Evolutionary conservation across 140 eudicot genomes (phyloP), one percentile per base, ranked within the genome.

Genomic region (Eryngium alpinum): DNA sequence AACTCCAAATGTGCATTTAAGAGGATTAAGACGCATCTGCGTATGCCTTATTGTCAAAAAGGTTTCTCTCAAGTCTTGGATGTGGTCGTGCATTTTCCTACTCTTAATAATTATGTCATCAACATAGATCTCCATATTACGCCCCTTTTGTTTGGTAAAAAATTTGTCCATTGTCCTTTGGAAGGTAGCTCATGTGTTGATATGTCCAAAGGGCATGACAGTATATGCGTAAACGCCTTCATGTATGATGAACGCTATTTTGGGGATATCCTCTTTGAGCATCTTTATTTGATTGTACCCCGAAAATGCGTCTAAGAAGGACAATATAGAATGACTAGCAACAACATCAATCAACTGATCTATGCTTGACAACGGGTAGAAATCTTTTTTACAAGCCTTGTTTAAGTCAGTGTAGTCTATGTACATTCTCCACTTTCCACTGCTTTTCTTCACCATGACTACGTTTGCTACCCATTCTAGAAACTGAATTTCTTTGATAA

Each of bases 301-400:
- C 14, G 34, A n/a, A 17, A 65, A 65, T 0, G 38, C 4, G 11
- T 65, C 72, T 32, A 65, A 2, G 0, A 65, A 65, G 16, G 33
- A n/a, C 0, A 65, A 15, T 0, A n/a, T 3, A 0, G 11, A 9
- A 11, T 65, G 72, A 0, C 6, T 14, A 1, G 32, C 10, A 0
- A 31, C 27, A 16, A 31, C 11, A 16, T 63, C 71, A 9, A 63
- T 63, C 32, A 63, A 32, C 9, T 63, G 14, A 19, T 22, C 71
- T 1, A n/a, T 63, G 14, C 9, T 24, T 0, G 71, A 17, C 33
- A 63, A 13, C 11, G 32, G 71, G 14, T 63, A 65, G 9, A 1
- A 63, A 25, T 65, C 72, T 27, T 65, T 65, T 17, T 7, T 33
- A 13, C 33, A 27, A 0, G 31, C 33, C 4, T 65, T 65, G 34